Percentiles rank a stretch among this genome's conserved stretches.
Conservation (phyloP, 2,329 filamentous ascomycete genomes). For the Onygenales sp. region DNA sequence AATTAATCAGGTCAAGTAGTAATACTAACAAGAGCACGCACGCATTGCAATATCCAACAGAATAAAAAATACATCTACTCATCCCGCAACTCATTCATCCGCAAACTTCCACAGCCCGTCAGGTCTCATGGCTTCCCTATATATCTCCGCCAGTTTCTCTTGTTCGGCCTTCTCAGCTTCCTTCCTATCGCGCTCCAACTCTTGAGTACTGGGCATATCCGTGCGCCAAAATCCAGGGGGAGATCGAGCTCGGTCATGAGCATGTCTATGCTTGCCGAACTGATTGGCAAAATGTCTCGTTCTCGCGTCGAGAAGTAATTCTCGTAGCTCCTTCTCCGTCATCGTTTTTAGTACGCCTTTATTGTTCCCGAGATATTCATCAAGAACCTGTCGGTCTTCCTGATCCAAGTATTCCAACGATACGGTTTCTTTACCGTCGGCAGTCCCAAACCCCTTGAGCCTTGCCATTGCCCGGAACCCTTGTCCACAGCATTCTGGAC, state of each 20-base stretch:
- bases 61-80: not conserved
- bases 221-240: slow-evolving; percentile 86
- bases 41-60: not conserved
- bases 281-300: slow-evolving; percentile 63
- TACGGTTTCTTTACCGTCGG: slow-evolving; percentile 25
- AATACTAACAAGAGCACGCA: not conserved
- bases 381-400: slow-evolving; percentile 25
- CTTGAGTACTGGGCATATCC: slow-evolving; percentile 84
- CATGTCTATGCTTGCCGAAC: slow-evolving; percentile 67
- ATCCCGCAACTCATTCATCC: slow-evolving; percentile 51
- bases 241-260: slow-evolving; percentile 59
- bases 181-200: slow-evolving; percentile 55
- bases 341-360: slow-evolving; percentile 36
- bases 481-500: slow-evolving; percentile 66
- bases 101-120: slow-evolving; percentile 71
- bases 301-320: slow-evolving; percentile 66
- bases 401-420: slow-evolving; percentile 19
- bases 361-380: slow-evolving; percentile 47
- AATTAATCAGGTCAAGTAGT: not conserved
- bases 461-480: slow-evolving; percentile 58
- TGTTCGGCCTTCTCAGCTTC: slow-evolving; percentile 56
- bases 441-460: slow-evolving; percentile 21
- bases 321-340: slow-evolving; percentile 50
- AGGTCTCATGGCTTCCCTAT: slow-evolving; percentile 69
- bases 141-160: slow-evolving; percentile 59